A percentile compares a stretch with the other conserved stretches of the same genome.
Conservation (phyloP, 192 early-diverging fungal genomes). For the Coemansia sp. region DNA sequence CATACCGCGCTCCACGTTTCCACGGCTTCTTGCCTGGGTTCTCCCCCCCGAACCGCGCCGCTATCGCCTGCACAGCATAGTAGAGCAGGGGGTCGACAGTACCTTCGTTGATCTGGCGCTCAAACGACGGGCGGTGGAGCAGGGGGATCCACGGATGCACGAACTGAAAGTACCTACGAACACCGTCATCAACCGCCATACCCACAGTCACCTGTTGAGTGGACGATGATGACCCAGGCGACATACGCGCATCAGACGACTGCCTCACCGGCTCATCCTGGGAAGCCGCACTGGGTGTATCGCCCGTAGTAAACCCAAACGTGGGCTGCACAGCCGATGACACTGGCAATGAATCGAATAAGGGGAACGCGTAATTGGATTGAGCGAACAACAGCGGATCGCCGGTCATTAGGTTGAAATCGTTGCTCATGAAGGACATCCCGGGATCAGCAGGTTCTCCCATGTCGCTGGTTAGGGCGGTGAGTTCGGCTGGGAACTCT, state of each 20-base stretch:
- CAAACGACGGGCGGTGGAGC: constrained; percentile 50
- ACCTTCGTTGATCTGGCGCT: constrained; percentile 32
- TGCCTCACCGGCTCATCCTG: background rate
- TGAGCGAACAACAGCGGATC: constrained; percentile 16
- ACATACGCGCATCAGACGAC: background rate
- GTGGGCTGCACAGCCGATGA: background rate
- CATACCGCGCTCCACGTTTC: constrained; percentile 28
- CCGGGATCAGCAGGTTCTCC: too few relatives aligned
- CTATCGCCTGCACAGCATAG: constrained; percentile 44
- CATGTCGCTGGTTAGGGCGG: constrained; percentile 28
- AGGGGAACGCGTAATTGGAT: constrained; percentile 47
- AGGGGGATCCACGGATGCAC: constrained; percentile 53
- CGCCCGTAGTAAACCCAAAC: background rate
- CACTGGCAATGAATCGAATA: background rate
- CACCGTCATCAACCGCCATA: constrained; percentile 25
- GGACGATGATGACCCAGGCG: background rate
- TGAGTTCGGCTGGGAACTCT: constrained; percentile 36
- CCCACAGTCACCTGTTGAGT: background rate
- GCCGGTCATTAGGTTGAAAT: constrained; percentile 6
- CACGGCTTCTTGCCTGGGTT: constrained; percentile 16
- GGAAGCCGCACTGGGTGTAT: background rate
- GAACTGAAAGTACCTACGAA: constrained; percentile 39
- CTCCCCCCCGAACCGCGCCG: constrained; percentile 14
- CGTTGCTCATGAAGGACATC: constrained; percentile 11
- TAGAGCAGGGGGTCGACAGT: constrained; percentile 32